Conservation (phyloP, 768 basidiomycete genomes). For the Tulasnella calospora region DNA sequence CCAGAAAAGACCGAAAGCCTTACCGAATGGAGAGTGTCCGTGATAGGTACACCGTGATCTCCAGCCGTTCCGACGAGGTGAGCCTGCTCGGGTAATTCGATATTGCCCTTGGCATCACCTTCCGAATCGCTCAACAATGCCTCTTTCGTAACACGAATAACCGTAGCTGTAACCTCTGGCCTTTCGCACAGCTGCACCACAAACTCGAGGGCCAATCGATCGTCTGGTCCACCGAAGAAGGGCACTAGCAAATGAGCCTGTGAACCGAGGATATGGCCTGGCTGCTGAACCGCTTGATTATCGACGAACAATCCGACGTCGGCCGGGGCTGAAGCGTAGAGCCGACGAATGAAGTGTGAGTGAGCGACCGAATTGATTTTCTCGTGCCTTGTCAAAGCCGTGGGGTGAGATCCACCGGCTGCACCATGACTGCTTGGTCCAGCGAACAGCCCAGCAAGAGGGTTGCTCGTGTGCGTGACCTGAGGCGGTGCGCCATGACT, state of each 20-base stretch:
- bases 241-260: conserved; percentile 70
- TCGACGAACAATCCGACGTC: conserved; percentile 89
- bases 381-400: conserved; percentile 34
- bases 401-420: conserved; percentile 29
- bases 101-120: background rate
- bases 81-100: conserved; percentile 1
- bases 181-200: conserved; percentile 68
- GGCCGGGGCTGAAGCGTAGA: conserved; percentile 64
- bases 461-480: conserved; percentile 41
- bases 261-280: background rate
- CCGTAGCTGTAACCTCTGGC: conserved; percentile 60
- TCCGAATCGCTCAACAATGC: conserved; percentile 2
- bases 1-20: background rate
- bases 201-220: conserved; percentile 76
- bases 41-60: background rate
- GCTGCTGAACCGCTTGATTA: conserved; percentile 38
- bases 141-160: conserved; percentile 55
- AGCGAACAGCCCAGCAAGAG: conserved; percentile 73
- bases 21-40: conserved; percentile 10
- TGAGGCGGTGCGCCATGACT: background rate
- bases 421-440: conserved; percentile 32
- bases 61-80: background rate
- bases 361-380: conserved; percentile 55
- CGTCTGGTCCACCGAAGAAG: conserved; percentile 93
- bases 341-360: conserved; percentile 77